phyloP scores from a whole-genome alignment of 2,329 filamentous ascomycete species.

The Calcarisporium arbuscula region DNA sequence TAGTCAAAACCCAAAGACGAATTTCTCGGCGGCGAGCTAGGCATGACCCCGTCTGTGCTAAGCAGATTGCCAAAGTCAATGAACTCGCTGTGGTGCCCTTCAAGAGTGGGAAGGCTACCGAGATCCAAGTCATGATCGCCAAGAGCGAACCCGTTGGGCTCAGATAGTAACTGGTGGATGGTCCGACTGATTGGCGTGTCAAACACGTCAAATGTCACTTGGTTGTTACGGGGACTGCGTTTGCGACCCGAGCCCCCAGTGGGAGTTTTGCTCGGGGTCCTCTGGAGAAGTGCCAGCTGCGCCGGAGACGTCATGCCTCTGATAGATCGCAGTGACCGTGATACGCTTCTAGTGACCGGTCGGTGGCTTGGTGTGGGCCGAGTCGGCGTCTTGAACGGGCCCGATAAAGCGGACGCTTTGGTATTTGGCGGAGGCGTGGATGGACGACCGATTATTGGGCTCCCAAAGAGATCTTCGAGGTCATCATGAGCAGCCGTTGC shows the following conservation, averaged over 20 bases:
- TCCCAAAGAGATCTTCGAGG: conserved; percentile 62
- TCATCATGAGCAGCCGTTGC: conserved; percentile 40
- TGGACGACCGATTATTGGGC: conserved; percentile 35
- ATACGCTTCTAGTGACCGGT: conserved; percentile 55
- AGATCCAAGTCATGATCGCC: conserved; percentile 39
- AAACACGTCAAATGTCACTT: conserved; percentile 32
- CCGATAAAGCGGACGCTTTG: conserved; percentile 30
- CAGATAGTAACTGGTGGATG: conserved; percentile 57
- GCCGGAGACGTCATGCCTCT: conserved; percentile 38
- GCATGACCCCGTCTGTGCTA: conserved; percentile 39
- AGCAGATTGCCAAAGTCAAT: conserved; percentile 44
- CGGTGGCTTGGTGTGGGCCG: conserved; percentile 55
- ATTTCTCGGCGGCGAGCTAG: conserved; percentile 40
- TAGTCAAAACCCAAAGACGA: conserved; percentile 23
- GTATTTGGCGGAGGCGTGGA: conserved; percentile 47
- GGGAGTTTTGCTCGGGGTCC: conserved; percentile 43
- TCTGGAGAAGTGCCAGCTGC: conserved; percentile 34
- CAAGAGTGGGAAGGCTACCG: conserved; percentile 30
- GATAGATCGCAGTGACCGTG: conserved; percentile 46
- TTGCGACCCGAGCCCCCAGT: conserved; percentile 28
- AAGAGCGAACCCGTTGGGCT: conserved; percentile 40
- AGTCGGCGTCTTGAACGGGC: conserved; percentile 56
- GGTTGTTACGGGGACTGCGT: conserved; percentile 36
- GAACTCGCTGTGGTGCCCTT: conserved; percentile 25
- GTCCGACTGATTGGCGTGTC: conserved; percentile 57